Evolutionary conservation across 225 moss, liverwort and hornwort species (phyloP).

Genomic region (Bryum argenteum): DNA sequence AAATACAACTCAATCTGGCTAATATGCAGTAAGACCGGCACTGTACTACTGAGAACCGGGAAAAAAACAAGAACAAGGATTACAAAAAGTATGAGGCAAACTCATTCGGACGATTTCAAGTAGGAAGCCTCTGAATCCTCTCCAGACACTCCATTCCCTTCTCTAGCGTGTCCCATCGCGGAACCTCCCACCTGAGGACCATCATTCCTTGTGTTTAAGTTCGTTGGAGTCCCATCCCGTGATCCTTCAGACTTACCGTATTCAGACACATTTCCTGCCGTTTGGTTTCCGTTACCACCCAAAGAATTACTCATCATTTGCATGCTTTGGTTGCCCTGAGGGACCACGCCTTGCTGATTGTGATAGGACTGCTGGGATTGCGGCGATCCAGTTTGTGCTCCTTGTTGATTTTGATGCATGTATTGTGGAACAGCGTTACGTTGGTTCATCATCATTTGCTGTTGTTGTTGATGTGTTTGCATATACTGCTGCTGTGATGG

Average conservation of each 20-base stretch:
- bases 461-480: slow-evolving; percentile 47
- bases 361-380: slow-evolving; percentile 58
- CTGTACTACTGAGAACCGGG: neutral
- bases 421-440: slow-evolving; percentile 53
- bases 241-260: slow-evolving; percentile 53
- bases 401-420: slow-evolving; percentile 57
- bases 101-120: slow-evolving; percentile 51
- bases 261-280: slow-evolving; percentile 44
- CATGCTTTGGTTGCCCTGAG: slow-evolving; percentile 49
- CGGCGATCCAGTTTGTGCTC: slow-evolving; percentile 40
- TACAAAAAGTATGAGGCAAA: slow-evolving; percentile 9
- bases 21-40: slow-evolving; percentile 4
- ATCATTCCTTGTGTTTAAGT: slow-evolving; percentile 46
- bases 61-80: neutral
- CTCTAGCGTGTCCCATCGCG: slow-evolving; percentile 39
- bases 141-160: slow-evolving; percentile 56
- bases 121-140: slow-evolving; percentile 60
- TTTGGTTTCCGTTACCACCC: slow-evolving; percentile 59
- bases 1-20: slow-evolving; percentile 26
- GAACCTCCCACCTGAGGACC: slow-evolving; percentile 42
- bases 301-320: slow-evolving; percentile 48
- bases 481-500: slow-evolving; percentile 52
- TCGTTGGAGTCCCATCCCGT: slow-evolving; percentile 46
- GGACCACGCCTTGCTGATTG: slow-evolving; percentile 53
- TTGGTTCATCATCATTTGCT: slow-evolving; percentile 61